Evolutionary conservation across 176 grass and related monocot species (phyloP).

Genomic region (Oryza glumipatula): DNA sequence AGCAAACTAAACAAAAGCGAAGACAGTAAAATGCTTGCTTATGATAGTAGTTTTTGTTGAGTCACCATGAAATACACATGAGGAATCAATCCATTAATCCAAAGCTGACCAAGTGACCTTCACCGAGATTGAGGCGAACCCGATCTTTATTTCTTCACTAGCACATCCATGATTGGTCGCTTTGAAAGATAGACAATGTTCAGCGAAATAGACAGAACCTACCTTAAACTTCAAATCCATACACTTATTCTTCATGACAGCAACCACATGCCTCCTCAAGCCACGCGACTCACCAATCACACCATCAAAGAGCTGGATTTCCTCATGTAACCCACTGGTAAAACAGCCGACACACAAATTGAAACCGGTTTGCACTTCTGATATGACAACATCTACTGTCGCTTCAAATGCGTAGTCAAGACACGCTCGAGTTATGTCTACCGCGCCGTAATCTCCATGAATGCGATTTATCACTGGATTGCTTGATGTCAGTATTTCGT

Average conservation of each 20-base stretch:
- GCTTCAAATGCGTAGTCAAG: conserved; percentile 1
- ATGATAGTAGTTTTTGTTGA: no score
- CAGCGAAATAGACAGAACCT: background rate
- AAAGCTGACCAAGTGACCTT: background rate
- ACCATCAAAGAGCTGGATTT: conserved; percentile 21
- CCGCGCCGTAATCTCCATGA: background rate
- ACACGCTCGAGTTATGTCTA: conserved; percentile 5
- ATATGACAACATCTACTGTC: background rate
- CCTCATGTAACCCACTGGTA: background rate
- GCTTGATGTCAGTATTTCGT: background rate
- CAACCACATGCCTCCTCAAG: background rate
- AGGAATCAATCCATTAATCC: no score
- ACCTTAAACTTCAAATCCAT: background rate
- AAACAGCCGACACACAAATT: background rate
- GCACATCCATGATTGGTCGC: background rate
- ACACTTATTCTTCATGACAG: background rate
- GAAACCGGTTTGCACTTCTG: background rate
- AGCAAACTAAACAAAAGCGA: no score
- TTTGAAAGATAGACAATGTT: background rate
- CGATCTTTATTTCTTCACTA: background rate
- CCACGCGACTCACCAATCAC: background rate
- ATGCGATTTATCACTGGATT: background rate
- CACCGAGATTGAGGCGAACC: background rate
- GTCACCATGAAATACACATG: no score
- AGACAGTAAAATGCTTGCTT: no score